Base-by-base conservation (phyloP, 495 filamentous ascomycete genomes). In the Penicillium paradoxum region DNA sequence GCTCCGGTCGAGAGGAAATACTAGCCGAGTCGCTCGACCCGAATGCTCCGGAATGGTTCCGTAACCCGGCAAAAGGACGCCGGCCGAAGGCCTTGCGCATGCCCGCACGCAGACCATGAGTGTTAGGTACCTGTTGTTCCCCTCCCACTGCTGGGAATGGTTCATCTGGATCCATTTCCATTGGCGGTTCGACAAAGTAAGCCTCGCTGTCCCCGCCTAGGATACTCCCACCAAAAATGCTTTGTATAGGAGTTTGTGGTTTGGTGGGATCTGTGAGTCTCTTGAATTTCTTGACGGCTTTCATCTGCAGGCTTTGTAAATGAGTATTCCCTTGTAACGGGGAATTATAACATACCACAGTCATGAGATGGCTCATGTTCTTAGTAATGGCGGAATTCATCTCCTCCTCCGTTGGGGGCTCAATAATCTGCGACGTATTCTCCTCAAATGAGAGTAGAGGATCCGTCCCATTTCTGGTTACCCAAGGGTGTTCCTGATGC, bases 221-320 rank as follows among this genome's bases (percentile, higher is more conserved):
- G 4, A 44, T 44, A n/a, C 41, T 44, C 13, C 21, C 21, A 13
- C 46, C 46, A 25, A 88, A 69, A 15, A 85, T 80, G 29, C 77
- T 80, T 62, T 82, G 73, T 54, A 86, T 72, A 9, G 69, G 67
- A 8, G 73, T 60, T 15, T 56, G 59, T 71, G 81, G 68, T 67
- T 76, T 72, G 45, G 68, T 43, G 60, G 71, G 54, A 43, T 74
- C 66, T 32, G 79, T 63, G 1, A 88, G 62, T 18, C 76, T 73
- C 58, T 95, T 96, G 70, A 97, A 96, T 46, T 86, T 88, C 49
- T 82, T 83, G 30, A 95, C 92, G 8, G 92, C 93, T 85, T 85
- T 93, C 78, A 98, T 88, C 89, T 96, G 60, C 14, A 14, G n/a
- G 25, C 15, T 3, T 36, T 14, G 30, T 58, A 34, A 66, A 63